A percentile compares a stretch with the other conserved stretches of the same genome.
phyloP scores from a whole-genome alignment of 2,329 filamentous ascomycete species.

The Diplocarpon mali region DNA sequence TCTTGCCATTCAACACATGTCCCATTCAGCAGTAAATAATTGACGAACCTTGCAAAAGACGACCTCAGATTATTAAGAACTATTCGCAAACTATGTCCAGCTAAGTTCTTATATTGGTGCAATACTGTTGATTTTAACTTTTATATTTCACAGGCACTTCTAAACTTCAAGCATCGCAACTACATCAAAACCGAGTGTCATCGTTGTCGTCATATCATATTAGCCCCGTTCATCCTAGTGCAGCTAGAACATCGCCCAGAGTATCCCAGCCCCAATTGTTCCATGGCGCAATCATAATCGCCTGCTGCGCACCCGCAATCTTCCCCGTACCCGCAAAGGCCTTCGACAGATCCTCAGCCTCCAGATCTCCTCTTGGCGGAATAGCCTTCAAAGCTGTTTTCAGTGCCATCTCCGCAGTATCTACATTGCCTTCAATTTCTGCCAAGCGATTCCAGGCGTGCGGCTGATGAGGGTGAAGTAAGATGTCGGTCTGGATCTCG shows the following conservation, averaged over 20 bases:
- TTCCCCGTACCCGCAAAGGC: constrained; percentile 66
- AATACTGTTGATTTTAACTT: too few relatives aligned
- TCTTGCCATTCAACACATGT: too few relatives aligned
- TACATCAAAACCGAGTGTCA: not conserved
- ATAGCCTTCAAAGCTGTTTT: constrained; percentile 65
- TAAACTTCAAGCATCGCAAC: too few relatives aligned
- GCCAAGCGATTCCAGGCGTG: constrained; percentile 73
- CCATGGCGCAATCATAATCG: constrained; percentile 78
- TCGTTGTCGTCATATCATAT: not conserved
- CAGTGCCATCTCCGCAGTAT: constrained; percentile 66
- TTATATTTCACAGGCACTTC: too few relatives aligned
- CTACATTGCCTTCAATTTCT: constrained; percentile 39
- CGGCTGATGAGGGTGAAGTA: constrained; percentile 69
- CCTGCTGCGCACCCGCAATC: constrained; percentile 63
- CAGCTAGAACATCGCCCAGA: constrained; percentile 8
- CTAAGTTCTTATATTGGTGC: too few relatives aligned
- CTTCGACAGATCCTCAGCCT: constrained; percentile 56
- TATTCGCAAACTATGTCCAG: too few relatives aligned
- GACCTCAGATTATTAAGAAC: too few relatives aligned
- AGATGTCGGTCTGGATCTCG: constrained; percentile 64
- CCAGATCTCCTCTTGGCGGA: constrained; percentile 59
- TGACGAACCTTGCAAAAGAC: too few relatives aligned
- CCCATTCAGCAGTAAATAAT: too few relatives aligned
- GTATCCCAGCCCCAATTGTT: constrained; percentile 21
- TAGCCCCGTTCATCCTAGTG: not conserved